These are phyloP conservation scores for Calendula officinalis DNA, from an alignment of 129 eudicot species.

Conservation along the genomic window DNA sequence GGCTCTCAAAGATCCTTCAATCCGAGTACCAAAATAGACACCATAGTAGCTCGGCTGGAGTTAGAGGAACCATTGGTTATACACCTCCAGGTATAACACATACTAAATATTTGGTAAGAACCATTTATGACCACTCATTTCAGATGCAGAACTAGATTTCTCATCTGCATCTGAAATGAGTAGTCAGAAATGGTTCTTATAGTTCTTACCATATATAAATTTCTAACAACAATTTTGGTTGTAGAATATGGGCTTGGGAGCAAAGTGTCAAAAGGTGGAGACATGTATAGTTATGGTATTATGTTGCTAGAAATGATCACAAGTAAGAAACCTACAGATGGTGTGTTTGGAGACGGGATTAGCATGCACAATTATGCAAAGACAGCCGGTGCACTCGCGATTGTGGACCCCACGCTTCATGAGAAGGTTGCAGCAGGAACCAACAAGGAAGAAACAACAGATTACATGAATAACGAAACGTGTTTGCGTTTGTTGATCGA, in stretches of 20 bases:
- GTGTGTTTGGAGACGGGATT: slow-evolving; percentile 27
- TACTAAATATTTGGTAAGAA: not conserved
- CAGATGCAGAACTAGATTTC: too few relatives aligned
- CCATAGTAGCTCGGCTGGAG: slow-evolving; percentile 34
- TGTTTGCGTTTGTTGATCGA: slow-evolving; percentile 28
- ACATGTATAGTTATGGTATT: slow-evolving; percentile 48
- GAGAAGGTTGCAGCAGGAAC: not conserved
- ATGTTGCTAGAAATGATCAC: slow-evolving; percentile 39
- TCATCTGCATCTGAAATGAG: too few relatives aligned
- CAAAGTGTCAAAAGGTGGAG: slow-evolving; percentile 43
- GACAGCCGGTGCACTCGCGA: slow-evolving; percentile 24
- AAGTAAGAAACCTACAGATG: slow-evolving; percentile 36
- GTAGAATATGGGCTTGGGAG: slow-evolving; percentile 52
- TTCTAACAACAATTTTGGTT: not conserved
- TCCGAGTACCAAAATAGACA: slow-evolving; percentile 21
- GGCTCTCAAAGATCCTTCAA: slow-evolving; percentile 37
- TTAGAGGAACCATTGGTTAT: slow-evolving; percentile 46
- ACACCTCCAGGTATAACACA: slow-evolving; percentile 43
- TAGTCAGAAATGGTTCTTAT: too few relatives aligned
- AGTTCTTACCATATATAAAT: too few relatives aligned
- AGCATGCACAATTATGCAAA: slow-evolving; percentile 38
- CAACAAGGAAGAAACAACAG: not conserved
- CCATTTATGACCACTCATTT: too few relatives aligned
- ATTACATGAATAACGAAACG: slow-evolving; percentile 4
- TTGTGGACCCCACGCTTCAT: slow-evolving; percentile 33